Conservation (phyloP, 345 rosid species). For the Hibiscus trionum region DNA sequence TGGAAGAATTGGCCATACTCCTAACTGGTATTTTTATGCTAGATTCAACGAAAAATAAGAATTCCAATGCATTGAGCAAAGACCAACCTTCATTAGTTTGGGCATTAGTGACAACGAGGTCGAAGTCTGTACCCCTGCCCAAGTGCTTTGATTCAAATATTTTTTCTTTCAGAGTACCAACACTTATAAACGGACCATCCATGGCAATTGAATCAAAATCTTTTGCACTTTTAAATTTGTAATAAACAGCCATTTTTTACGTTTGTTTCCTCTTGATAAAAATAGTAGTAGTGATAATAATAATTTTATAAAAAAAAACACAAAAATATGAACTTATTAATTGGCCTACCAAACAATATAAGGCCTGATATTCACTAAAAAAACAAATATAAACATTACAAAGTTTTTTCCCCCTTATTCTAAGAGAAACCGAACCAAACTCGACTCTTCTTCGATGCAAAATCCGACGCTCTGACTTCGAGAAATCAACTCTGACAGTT, state of each 20-base stretch:
- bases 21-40: neutral
- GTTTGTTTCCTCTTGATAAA: conserved; percentile 7
- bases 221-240: conserved; percentile 99
- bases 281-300: conserved; percentile 4
- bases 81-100: conserved; percentile 99
- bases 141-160: conserved; percentile 96
- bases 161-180: conserved; percentile 98
- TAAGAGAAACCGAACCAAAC: conserved; percentile 14
- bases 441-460: conserved; percentile 4
- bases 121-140: conserved; percentile 98
- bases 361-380: conserved; percentile 37
- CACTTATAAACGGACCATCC: conserved; percentile 98
- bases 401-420: conserved; percentile 5
- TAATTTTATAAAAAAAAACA: neutral
- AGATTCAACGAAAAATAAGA: neutral
- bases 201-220: conserved; percentile 82
- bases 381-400: conserved; percentile 19
- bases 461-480: neutral
- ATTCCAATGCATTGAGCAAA: conserved; percentile 13
- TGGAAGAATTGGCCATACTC: neutral
- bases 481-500: neutral
- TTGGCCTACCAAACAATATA: conserved; percentile 28
- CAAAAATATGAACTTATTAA: conserved; percentile 7
- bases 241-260: conserved; percentile 82
- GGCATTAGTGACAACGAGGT: conserved; percentile 94